Conservation (phyloP, 2,329 filamentous ascomycete genomes). For the Orbilia quercus region DNA sequence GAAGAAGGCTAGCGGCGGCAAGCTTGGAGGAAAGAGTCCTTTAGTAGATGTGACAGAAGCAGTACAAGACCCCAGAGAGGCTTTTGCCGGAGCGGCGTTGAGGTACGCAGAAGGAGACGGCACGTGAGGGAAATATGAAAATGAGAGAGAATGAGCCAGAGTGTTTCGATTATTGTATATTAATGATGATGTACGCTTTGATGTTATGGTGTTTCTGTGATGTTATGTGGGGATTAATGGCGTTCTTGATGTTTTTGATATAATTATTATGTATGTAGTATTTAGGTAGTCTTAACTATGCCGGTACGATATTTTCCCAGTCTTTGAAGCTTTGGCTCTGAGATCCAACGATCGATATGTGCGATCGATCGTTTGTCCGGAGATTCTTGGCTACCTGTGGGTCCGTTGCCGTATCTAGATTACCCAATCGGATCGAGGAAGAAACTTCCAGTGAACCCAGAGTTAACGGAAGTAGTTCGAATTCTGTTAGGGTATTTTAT, state of each 20-base stretch:
- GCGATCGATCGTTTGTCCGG: too few relatives aligned
- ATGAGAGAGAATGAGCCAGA: background rate
- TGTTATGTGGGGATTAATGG: slow-evolving; percentile 21
- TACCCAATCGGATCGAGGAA: too few relatives aligned
- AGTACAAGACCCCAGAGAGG: slow-evolving; percentile 30
- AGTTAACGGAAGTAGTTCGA: too few relatives aligned
- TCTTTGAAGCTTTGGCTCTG: background rate
- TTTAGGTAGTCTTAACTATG: slow-evolving; percentile 24
- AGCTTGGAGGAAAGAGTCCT: slow-evolving; percentile 38
- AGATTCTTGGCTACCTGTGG: too few relatives aligned
- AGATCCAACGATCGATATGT: background rate
- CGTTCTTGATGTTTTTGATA: slow-evolving; percentile 19
- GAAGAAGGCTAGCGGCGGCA: slow-evolving; percentile 39
- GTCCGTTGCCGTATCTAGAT: too few relatives aligned
- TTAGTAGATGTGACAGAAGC: slow-evolving; percentile 19
- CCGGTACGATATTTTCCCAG: slow-evolving; percentile 17
- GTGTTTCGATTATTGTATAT: slow-evolving; percentile 21
- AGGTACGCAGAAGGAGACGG: slow-evolving; percentile 38
- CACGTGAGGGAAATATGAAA: slow-evolving; percentile 11
- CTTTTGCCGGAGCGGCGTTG: slow-evolving; percentile 36
- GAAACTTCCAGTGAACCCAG: too few relatives aligned
- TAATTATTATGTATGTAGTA: background rate
- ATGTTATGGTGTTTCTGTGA: slow-evolving; percentile 40
- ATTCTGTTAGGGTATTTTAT: too few relatives aligned
- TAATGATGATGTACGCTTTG: slow-evolving; percentile 30